These are phyloP conservation scores for Cyclotella sp. DNA, from an alignment of 108 stramenopile genomes.

Conservation along the genomic window DNA sequence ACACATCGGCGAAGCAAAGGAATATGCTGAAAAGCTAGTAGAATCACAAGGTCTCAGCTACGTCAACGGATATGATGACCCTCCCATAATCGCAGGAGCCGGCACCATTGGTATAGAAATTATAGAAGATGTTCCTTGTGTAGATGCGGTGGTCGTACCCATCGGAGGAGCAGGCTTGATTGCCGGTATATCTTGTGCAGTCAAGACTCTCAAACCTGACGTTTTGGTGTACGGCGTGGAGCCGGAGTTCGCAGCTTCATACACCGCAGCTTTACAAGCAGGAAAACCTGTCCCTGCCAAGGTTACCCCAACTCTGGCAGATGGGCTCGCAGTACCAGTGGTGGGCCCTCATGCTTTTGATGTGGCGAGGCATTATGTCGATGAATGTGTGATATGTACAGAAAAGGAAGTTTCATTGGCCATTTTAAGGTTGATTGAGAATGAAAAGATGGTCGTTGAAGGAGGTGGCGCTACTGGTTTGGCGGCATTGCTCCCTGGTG, in stretches of 20 bases:
- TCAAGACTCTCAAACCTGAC: constrained; percentile 93
- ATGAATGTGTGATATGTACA: constrained; percentile 78
- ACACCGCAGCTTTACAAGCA: constrained; percentile 88
- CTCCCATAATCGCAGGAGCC: constrained; percentile 95
- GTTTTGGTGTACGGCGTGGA: constrained; percentile 91
- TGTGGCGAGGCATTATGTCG: constrained; percentile 89
- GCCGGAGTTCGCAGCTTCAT: constrained; percentile 90
- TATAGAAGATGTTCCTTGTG: constrained; percentile 93
- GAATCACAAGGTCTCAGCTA: constrained; percentile 74
- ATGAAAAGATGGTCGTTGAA: constrained; percentile 96
- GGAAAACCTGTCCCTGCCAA: constrained; percentile 71
- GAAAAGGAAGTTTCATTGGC: constrained; percentile 93
- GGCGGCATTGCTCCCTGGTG: constrained; percentile 92
- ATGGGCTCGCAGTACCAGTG: constrained; percentile 94
- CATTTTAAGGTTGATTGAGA: constrained; percentile 93
- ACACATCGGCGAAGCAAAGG: constrained; percentile 95
- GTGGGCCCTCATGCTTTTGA: constrained; percentile 94
- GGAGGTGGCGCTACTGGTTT: constrained; percentile 92
- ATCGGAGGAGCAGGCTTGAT: constrained; percentile 97
- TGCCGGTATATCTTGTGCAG: constrained; percentile 92
- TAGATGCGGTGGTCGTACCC: constrained; percentile 93
- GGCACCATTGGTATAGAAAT: constrained; percentile 98
- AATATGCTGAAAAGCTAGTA: constrained; percentile 72
- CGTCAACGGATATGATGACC: constrained; percentile 98
- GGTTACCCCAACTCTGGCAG: constrained; percentile 89